Conservation (phyloP, 176 grass and related monocot genomes). For the Pontederia paniculata region DNA sequence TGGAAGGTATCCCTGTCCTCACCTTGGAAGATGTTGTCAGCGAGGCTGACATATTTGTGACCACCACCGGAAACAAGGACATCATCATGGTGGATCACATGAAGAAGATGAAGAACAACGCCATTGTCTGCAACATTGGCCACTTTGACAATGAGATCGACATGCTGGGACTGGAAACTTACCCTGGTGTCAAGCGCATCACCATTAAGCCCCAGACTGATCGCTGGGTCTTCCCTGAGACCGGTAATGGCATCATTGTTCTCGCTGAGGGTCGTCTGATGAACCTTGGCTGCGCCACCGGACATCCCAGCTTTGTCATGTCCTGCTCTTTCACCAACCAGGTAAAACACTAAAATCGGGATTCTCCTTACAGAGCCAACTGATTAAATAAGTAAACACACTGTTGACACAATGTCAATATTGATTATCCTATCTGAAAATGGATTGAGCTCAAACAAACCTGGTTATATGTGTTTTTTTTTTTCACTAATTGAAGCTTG, state of each 20-base stretch:
- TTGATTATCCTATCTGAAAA: no score
- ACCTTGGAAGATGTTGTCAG: background rate
- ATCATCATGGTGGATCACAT: background rate
- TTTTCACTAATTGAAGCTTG: no score
- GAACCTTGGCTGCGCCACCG: conserved; percentile 91
- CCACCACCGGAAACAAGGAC: background rate
- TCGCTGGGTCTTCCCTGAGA: conserved; percentile 93
- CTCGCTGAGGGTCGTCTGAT: conserved; percentile 94
- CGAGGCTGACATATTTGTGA: background rate
- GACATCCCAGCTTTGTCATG: conserved; percentile 97
- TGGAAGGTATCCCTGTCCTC: background rate
- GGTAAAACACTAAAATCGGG: conserved; percentile 18
- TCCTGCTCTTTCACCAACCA: conserved; percentile 99
- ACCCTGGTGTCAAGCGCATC: conserved; percentile 83
- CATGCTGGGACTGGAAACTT: conserved; percentile 65
- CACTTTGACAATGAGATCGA: conserved; percentile 99
- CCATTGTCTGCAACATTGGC: conserved; percentile 96
- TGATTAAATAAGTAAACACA: no score
- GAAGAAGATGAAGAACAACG: conserved; percentile 11
- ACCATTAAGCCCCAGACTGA: conserved; percentile 99
- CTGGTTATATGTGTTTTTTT: no score
- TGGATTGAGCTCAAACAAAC: no score
- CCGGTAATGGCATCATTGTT: conserved; percentile 72
- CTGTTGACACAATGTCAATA: no score
- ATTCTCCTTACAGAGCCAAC: background rate